Conservation (phyloP, 257 asterid genomes). For the Cynanchum wilfordii region DNA sequence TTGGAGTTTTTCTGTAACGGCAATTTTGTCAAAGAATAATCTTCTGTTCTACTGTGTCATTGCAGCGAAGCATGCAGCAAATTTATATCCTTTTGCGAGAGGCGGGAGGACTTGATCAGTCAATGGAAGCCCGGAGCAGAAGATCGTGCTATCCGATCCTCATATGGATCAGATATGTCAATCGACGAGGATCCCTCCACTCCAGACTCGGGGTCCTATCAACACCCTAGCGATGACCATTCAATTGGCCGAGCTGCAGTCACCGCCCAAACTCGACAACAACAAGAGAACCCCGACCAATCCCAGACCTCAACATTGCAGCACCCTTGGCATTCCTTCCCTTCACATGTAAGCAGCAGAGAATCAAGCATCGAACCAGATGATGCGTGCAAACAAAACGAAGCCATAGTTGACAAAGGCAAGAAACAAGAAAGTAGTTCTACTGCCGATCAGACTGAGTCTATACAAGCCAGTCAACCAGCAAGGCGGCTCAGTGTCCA, state of each 20-base stretch:
- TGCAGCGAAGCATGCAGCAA: constrained; percentile 84
- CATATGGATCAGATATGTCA: constrained; percentile 48
- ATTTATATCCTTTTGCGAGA: constrained; percentile 54
- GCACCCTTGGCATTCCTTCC: constrained; percentile 16
- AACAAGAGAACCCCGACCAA: constrained; percentile 10
- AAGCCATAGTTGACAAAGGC: constrained; percentile 15
- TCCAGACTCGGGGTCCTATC: constrained; percentile 23
- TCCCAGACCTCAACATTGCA: constrained; percentile 6
- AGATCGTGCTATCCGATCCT: constrained; percentile 54
- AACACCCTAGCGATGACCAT: constrained; percentile 17
- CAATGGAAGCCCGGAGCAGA: constrained; percentile 42
- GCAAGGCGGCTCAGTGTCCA: constrained; percentile 80
- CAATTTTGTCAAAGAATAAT: neutral
- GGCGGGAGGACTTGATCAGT: constrained; percentile 50
- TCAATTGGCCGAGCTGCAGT: constrained; percentile 19
- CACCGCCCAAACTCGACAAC: constrained; percentile 12
- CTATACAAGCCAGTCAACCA: constrained; percentile 44
- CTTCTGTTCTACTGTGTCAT: neutral
- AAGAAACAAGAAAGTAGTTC: constrained; percentile 10
- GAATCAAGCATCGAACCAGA: constrained; percentile 29
- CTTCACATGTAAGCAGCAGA: constrained; percentile 13
- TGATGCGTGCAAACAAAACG: constrained; percentile 15
- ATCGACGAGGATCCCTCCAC: constrained; percentile 39
- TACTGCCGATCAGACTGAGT: constrained; percentile 24
- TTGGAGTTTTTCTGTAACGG: neutral